These are phyloP conservation scores for Phytophthora meadii DNA, from an alignment of 352 stramenopile species.

Conservation along the genomic window DNA sequence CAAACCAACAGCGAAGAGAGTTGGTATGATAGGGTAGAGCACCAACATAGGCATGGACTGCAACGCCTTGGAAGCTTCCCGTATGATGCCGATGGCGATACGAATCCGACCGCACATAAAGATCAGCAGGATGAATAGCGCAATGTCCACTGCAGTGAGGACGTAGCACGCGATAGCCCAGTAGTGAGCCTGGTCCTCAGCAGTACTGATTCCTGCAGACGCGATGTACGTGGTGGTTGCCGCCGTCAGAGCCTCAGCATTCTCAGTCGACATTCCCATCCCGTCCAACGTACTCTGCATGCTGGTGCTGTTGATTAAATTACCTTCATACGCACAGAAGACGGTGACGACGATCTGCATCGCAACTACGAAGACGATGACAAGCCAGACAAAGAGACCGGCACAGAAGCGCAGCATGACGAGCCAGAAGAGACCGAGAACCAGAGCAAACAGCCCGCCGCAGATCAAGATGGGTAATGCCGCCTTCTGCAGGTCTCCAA, in stretches of 20 bases:
- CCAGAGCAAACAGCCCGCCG: conserved; percentile 67
- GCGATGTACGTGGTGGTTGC: conserved; percentile 69
- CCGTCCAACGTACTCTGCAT: conserved; percentile 57
- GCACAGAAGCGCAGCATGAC: conserved; percentile 79
- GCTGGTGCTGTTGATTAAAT: conserved; percentile 59
- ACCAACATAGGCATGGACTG: conserved; percentile 80
- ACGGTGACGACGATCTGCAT: conserved; percentile 79
- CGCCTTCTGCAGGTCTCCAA: conserved; percentile 82
- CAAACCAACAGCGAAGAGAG: conserved; percentile 67
- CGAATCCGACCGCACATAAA: conserved; percentile 87
- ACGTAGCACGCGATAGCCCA: conserved; percentile 83
- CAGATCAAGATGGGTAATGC: conserved; percentile 81
- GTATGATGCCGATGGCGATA: conserved; percentile 89
- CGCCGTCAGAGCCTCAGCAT: conserved; percentile 37
- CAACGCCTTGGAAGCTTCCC: conserved; percentile 83
- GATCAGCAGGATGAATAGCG: conserved; percentile 73
- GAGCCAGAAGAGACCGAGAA: conserved; percentile 80
- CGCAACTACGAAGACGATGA: conserved; percentile 65
- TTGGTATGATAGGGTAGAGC: conserved; percentile 79
- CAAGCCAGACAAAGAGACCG: conserved; percentile 82
- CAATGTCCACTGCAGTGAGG: conserved; percentile 66
- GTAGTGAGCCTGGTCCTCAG: conserved; percentile 64
- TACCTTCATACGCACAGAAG: conserved; percentile 79
- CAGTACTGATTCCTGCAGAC: conserved; percentile 49
- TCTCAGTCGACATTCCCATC: conserved; percentile 55